A percentile compares a stretch with the other conserved stretches of the same genome.
Evolutionary conservation across 306 rosid genomes (phyloP).

Genomic region (Cicer arietinum): DNA sequence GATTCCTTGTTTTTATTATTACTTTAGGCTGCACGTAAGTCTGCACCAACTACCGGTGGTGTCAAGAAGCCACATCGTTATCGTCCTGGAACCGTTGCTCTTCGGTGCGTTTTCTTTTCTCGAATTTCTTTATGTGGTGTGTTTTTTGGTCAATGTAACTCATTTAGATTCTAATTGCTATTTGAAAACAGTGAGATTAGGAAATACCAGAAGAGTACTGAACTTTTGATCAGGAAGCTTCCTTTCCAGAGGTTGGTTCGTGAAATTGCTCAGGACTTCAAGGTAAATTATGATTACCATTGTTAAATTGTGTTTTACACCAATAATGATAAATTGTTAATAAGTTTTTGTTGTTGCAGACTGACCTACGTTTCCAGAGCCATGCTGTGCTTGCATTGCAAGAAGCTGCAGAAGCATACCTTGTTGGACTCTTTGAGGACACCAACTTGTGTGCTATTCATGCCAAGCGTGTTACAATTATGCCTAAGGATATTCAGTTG

Average conservation of each 20-base stretch:
- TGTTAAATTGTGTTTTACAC: too few relatives aligned
- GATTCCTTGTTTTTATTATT: fast-evolving
- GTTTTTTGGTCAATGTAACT: too few relatives aligned
- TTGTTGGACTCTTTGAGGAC: constrained; percentile 88
- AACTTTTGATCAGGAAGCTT: constrained; percentile 83
- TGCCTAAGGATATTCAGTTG: constrained; percentile 95
- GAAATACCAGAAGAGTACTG: constrained; percentile 92
- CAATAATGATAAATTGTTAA: too few relatives aligned
- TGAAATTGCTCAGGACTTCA: constrained; percentile 95
- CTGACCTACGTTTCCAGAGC: constrained; percentile 95
- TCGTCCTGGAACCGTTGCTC: constrained; percentile 96
- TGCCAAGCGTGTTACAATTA: constrained; percentile 93
- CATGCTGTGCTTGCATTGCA: constrained; percentile 90
- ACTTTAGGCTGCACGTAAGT: constrained; percentile 85
- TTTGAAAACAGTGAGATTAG: constrained; percentile 73
- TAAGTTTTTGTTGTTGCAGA: constrained; percentile 50
- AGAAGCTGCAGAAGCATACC: constrained; percentile 96
- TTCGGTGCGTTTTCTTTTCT: constrained; percentile 56
- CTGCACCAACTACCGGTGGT: constrained; percentile 97
- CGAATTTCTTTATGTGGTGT: too few relatives aligned
- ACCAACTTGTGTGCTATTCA: constrained; percentile 93
- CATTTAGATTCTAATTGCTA: too few relatives aligned
- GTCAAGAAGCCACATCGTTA: constrained; percentile 97
- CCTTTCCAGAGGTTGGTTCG: constrained; percentile 97
- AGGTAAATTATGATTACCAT: constrained; percentile 43